Conservation (phyloP, 2,329 filamentous ascomycete genomes). For the Emmonsiellopsis sp. region DNA sequence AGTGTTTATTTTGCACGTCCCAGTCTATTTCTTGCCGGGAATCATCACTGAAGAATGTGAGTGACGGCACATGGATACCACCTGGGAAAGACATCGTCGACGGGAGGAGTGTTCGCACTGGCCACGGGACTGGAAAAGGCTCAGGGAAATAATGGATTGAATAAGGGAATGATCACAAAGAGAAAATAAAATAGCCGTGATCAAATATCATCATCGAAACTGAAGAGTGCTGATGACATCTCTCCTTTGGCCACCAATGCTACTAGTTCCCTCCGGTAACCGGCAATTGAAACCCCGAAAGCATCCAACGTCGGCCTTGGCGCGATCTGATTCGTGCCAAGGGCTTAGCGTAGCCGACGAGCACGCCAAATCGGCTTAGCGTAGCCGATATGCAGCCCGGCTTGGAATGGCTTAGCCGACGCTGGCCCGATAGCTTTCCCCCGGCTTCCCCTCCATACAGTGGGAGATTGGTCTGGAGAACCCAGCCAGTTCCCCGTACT, state of each 20-base stretch:
- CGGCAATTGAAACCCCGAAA: not conserved
- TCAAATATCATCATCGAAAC: too few relatives aligned
- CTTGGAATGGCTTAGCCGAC: not conserved
- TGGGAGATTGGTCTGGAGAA: not conserved
- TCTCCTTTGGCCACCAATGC: not conserved
- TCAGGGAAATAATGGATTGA: too few relatives aligned
- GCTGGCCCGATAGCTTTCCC: too few relatives aligned
- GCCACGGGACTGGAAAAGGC: too few relatives aligned
- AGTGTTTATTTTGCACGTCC: slow-evolving; percentile 44
- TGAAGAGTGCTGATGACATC: too few relatives aligned
- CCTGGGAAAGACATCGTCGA: slow-evolving; percentile 28
- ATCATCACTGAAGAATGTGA: slow-evolving; percentile 47
- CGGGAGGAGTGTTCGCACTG: too few relatives aligned
- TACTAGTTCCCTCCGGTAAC: not conserved
- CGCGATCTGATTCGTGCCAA: not conserved
- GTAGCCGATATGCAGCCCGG: not conserved
- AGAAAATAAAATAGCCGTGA: too few relatives aligned
- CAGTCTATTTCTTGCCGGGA: slow-evolving; percentile 47
- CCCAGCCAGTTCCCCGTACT: not conserved
- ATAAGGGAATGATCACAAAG: too few relatives aligned
- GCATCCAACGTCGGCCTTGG: not conserved
- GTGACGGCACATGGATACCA: slow-evolving; percentile 48
- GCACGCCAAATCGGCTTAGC: not conserved
- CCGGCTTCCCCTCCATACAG: not conserved
- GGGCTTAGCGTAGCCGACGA: not conserved